Conservation (phyloP, 208 protist species). For the Leishmania amazonensis region DNA sequence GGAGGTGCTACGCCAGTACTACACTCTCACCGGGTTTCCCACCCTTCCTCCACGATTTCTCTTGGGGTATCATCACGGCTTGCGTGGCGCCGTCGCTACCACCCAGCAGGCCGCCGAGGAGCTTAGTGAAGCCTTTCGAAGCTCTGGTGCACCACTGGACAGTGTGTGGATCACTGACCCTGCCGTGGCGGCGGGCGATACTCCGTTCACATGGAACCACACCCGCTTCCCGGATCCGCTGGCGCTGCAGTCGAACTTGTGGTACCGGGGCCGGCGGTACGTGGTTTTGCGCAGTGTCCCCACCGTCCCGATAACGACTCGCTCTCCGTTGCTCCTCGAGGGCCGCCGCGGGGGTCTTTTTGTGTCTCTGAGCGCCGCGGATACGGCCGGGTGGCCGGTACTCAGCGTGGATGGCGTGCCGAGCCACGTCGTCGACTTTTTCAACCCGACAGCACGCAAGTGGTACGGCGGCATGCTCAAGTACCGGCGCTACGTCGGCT, state of each 20-base stretch:
- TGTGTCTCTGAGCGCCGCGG: slow-evolving; percentile 67
- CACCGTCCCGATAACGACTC: slow-evolving; percentile 90
- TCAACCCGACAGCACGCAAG: slow-evolving; percentile 69
- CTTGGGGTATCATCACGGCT: slow-evolving; percentile 95
- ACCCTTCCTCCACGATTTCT: slow-evolving; percentile 94
- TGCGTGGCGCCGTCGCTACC: slow-evolving; percentile 9
- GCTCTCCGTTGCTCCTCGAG: slow-evolving; percentile 76
- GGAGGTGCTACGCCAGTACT: slow-evolving; percentile 92
- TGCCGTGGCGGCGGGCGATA: slow-evolving; percentile 23
- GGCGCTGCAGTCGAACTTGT: slow-evolving; percentile 75
- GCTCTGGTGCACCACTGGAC: slow-evolving; percentile 44
- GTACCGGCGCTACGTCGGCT: slow-evolving; percentile 90
- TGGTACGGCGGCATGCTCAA: slow-evolving; percentile 91
- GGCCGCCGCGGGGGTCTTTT: slow-evolving; percentile 70
- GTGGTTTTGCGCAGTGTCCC: slow-evolving; percentile 97
- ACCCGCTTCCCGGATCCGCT: slow-evolving; percentile 90
- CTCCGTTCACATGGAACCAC: slow-evolving; percentile 53
- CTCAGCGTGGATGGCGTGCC: slow-evolving; percentile 34
- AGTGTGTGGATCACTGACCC: slow-evolving; percentile 28
- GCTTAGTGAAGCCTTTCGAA: slow-evolving; percentile 28
- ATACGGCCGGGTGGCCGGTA: slow-evolving; percentile 27
- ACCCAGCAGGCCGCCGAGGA: slow-evolving; percentile 22
- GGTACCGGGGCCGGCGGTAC: slow-evolving; percentile 82
- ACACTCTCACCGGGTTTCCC: slow-evolving; percentile 92
- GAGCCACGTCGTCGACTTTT: slow-evolving; percentile 95